Evolutionary conservation across 495 filamentous ascomycete genomes (phyloP).

Genomic region (Niebla homalea): DNA sequence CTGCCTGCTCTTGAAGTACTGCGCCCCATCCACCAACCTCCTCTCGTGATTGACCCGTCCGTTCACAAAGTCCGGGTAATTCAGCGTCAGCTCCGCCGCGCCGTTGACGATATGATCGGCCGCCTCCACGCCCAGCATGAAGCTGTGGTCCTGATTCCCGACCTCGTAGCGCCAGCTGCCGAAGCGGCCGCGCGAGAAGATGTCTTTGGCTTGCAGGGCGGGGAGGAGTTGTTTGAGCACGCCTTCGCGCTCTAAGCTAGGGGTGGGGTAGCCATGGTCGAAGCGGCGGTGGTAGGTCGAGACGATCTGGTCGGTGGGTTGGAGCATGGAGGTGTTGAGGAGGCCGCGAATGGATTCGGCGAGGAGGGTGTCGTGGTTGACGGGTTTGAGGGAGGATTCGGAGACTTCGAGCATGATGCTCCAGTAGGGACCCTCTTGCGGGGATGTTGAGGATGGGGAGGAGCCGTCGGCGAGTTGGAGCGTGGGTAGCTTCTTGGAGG

Average conservation of each 20-base stretch:
- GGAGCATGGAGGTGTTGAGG: constrained; percentile 92
- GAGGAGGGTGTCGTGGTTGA: constrained; percentile 70
- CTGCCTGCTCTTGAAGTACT: constrained; percentile 32
- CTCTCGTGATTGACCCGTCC: constrained; percentile 76
- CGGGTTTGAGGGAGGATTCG: constrained; percentile 88
- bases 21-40: constrained; percentile 65
- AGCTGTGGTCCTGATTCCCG: constrained; percentile 94
- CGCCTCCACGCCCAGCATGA: constrained; percentile 97
- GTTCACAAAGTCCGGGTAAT: constrained; percentile 99
- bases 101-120: constrained; percentile 92
- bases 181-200: constrained; percentile 93
- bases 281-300: constrained; percentile 97
- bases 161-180: constrained; percentile 98
- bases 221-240: constrained; percentile 87
- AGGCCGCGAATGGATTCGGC: constrained; percentile 89
- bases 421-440: constrained; percentile 91
- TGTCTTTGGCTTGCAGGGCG: constrained; percentile 77
- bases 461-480: constrained; percentile 73
- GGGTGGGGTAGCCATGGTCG: constrained; percentile 98
- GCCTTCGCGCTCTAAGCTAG: constrained; percentile 85
- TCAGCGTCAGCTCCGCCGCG: constrained; percentile 87
- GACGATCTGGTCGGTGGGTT: constrained; percentile 83
- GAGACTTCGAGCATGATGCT: constrained; percentile 99
- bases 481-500: constrained; percentile 73
- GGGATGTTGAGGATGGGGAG: constrained; percentile 50